Evolutionary conservation across 495 filamentous ascomycete genomes (phyloP).

Genomic region (Hypoxylon subgilvum): DNA sequence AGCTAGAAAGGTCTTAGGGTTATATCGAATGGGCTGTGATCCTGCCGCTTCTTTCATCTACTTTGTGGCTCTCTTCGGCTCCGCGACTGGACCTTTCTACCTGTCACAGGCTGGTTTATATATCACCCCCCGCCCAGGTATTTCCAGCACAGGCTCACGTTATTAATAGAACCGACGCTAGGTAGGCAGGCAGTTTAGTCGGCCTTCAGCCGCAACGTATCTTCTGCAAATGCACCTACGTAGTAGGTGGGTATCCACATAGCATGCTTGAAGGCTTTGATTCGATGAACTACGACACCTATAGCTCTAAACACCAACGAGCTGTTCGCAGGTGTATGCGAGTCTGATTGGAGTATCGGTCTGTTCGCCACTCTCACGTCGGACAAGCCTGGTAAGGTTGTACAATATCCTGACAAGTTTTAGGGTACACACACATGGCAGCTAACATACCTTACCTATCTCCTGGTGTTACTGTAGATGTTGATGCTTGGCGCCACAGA

Average conservation of each 20-base stretch:
- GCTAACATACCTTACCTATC: too few relatives aligned
- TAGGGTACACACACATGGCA: not conserved
- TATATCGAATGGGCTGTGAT: too few relatives aligned
- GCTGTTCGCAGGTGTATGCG: not conserved
- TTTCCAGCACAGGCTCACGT: constrained; percentile 1
- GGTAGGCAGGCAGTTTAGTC: not conserved
- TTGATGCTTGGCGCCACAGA: constrained; percentile 21
- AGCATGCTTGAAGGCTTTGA: constrained; percentile 6
- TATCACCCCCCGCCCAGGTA: not conserved
- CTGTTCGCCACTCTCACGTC: constrained; percentile 11
- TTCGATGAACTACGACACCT: constrained; percentile 4
- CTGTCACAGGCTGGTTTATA: not conserved
- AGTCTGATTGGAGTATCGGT: constrained; percentile 2
- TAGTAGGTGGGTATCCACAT: constrained; percentile 12
- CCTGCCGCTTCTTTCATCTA: not conserved
- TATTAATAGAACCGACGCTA: constrained; percentile 17
- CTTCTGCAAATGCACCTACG: constrained; percentile 3
- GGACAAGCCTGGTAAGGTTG: not conserved
- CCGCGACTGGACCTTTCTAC: not conserved
- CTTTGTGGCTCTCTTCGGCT: constrained; percentile 1
- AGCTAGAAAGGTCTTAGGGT: too few relatives aligned
- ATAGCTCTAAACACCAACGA: constrained; percentile 1
- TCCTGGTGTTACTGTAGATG: constrained; percentile 13
- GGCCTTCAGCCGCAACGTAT: constrained; percentile 19
- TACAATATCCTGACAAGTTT: constrained; percentile 1